phyloP scores from a whole-genome alignment of 345 rosid genomes.

The Pugionium cornutum region DNA sequence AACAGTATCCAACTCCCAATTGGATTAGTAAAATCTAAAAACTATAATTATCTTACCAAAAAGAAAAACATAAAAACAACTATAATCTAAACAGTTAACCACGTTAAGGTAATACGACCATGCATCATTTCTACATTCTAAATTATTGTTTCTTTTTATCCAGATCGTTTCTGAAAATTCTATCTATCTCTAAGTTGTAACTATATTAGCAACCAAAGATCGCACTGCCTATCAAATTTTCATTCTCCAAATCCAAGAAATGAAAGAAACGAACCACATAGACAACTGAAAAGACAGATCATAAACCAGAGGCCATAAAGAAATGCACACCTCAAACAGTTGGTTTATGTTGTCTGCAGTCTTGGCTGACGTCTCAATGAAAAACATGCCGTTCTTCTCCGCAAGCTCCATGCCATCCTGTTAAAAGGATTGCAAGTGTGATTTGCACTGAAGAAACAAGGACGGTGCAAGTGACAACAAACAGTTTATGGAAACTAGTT shows the following conservation, averaged over 20 bases:
- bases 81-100: too few species aligned
- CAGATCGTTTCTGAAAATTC: too few species aligned
- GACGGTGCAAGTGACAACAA: conserved; percentile 7
- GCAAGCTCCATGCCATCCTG: conserved; percentile 92
- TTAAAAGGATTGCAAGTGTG: conserved; percentile 30
- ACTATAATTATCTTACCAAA: too few species aligned
- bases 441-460: conserved; percentile 15
- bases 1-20: too few species aligned
- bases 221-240: not conserved
- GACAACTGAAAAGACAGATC: conserved; percentile 1
- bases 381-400: conserved; percentile 98
- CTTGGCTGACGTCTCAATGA: conserved; percentile 95
- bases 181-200: too few species aligned
- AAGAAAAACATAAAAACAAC: too few species aligned
- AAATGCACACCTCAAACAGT: conserved; percentile 71
- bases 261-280: not conserved
- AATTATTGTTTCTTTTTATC: too few species aligned
- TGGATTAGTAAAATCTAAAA: too few species aligned
- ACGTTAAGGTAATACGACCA: too few species aligned
- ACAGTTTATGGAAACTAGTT: conserved; percentile 2
- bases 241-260: conserved; percentile 5
- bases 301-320: conserved; percentile 6
- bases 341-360: conserved; percentile 94
- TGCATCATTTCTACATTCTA: too few species aligned
- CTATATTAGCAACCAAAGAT: too few species aligned